Evolutionary conservation across 192 early-diverging fungal genomes (phyloP).

Genomic region (Martensiomyces pterosporus): DNA sequence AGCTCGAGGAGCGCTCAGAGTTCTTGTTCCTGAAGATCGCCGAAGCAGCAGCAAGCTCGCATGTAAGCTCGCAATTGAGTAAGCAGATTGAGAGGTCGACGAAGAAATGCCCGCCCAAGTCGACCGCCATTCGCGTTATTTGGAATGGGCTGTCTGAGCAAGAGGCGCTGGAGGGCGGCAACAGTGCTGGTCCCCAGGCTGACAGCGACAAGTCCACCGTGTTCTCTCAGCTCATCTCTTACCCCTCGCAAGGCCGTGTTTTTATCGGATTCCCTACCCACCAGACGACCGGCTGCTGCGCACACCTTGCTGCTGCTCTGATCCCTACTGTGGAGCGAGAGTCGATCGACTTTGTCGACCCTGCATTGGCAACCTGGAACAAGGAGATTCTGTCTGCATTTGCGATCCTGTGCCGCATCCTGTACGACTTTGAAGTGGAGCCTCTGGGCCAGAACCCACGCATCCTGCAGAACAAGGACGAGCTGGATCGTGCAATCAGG

Average conservation of each 20-base stretch:
- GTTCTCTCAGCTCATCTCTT: conserved; percentile 5
- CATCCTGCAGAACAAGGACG: background rate
- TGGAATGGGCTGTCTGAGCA: conserved; percentile 74
- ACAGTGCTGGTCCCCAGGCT: background rate
- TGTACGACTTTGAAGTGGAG: conserved; percentile 62
- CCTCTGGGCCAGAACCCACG: conserved; percentile 6
- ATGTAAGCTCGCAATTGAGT: conserved; percentile 50
- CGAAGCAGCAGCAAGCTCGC: conserved; percentile 55
- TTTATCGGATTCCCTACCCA: conserved; percentile 91
- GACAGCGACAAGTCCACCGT: background rate
- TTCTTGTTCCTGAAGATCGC: conserved; percentile 67
- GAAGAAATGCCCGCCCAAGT: conserved; percentile 76
- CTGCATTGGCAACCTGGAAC: conserved; percentile 73
- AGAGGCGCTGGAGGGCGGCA: conserved; percentile 52
- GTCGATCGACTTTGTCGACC: conserved; percentile 85
- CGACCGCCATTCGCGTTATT: conserved; percentile 65
- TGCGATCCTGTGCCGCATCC: conserved; percentile 65
- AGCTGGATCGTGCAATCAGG: background rate
- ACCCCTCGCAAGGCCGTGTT: conserved; percentile 71
- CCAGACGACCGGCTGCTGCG: conserved; percentile 82
- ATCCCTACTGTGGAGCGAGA: conserved; percentile 94
- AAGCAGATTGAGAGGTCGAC: conserved; percentile 83
- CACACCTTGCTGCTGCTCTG: conserved; percentile 74
- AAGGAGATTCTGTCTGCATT: conserved; percentile 71
- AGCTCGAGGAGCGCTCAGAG: background rate